phyloP scores from a whole-genome alignment of 306 rosid species.

The Medicago truncatula region DNA sequence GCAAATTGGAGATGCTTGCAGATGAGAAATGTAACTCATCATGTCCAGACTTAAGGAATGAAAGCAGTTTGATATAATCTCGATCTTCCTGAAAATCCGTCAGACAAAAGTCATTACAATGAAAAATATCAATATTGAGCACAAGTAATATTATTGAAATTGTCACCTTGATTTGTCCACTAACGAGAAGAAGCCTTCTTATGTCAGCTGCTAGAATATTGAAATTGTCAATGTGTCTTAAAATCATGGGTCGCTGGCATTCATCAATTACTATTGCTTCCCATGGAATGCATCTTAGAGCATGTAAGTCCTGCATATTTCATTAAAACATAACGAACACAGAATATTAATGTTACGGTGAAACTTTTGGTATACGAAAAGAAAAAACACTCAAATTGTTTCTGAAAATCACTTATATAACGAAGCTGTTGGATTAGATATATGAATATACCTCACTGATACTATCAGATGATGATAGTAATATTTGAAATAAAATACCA shows the following conservation, averaged over 20 bases:
- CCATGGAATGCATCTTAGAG: conserved; percentile 43
- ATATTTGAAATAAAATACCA: conserved; percentile 44
- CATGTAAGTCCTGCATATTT: conserved; percentile 47
- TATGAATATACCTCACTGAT: conserved; percentile 47
- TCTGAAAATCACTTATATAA: conserved; percentile 29
- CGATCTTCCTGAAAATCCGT: conserved; percentile 48
- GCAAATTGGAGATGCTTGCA: conserved; percentile 45
- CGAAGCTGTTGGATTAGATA: conserved; percentile 19
- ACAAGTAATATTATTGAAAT: neutral
- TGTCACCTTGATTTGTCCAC: conserved; percentile 55
- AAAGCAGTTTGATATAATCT: conserved; percentile 49
- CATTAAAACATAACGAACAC: conserved; percentile 22
- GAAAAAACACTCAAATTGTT: conserved; percentile 2
- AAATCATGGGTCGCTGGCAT: conserved; percentile 47
- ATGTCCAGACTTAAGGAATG: conserved; percentile 43
- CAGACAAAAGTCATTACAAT: conserved; percentile 14
- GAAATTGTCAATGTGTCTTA: conserved; percentile 37
- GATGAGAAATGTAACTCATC: conserved; percentile 18
- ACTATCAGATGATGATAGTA: conserved; percentile 49
- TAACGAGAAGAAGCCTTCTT: conserved; percentile 46
- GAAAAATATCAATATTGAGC: conserved; percentile 38
- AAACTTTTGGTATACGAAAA: conserved; percentile 15
- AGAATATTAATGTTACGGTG: neutral
- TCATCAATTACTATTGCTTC: conserved; percentile 55
- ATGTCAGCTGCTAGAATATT: conserved; percentile 39